Conservation (phyloP, 352 stramenopile species). For the Peronospora belbahrii region DNA sequence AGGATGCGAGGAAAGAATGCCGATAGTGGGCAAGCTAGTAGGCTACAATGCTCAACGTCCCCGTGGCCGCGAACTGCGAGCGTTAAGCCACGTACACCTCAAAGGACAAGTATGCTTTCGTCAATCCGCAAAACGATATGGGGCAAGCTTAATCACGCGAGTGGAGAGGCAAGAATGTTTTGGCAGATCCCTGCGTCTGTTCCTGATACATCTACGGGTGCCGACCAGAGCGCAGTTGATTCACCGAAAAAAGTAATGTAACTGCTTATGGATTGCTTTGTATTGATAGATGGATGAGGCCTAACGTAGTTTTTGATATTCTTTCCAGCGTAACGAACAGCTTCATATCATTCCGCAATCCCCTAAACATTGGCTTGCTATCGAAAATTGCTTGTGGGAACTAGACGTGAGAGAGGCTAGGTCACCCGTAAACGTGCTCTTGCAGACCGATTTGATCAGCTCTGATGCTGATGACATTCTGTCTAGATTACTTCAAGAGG, state of each 20-base stretch:
- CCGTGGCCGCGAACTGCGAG: conserved; percentile 14
- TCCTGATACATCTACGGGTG: conserved; percentile 5
- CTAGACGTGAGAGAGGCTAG: conserved; percentile 32
- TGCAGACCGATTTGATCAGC: conserved; percentile 11
- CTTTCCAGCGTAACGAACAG: conserved; percentile 9
- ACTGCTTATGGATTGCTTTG: not conserved
- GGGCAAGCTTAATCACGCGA: conserved; percentile 28
- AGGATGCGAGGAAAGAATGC: not conserved
- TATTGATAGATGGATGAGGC: not conserved
- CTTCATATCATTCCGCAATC: conserved; percentile 13
- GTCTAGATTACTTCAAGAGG: conserved; percentile 24
- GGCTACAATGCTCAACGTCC: conserved; percentile 14
- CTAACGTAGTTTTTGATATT: conserved; percentile 3
- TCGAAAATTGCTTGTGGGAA: conserved; percentile 55
- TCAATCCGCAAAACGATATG: conserved; percentile 36
- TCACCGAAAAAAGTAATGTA: conserved; percentile 11
- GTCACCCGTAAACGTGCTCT: conserved; percentile 15
- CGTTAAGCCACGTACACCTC: conserved; percentile 15
- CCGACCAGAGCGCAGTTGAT: not conserved
- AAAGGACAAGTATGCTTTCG: conserved; percentile 34
- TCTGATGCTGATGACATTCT: conserved; percentile 16
- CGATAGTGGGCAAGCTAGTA: conserved; percentile 8
- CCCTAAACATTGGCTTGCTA: conserved; percentile 36
- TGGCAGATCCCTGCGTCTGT: conserved; percentile 19
- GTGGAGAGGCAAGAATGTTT: conserved; percentile 14